Evolutionary conservation across 2,329 filamentous ascomycete species (phyloP).

Genomic region (Xylaria sp.): DNA sequence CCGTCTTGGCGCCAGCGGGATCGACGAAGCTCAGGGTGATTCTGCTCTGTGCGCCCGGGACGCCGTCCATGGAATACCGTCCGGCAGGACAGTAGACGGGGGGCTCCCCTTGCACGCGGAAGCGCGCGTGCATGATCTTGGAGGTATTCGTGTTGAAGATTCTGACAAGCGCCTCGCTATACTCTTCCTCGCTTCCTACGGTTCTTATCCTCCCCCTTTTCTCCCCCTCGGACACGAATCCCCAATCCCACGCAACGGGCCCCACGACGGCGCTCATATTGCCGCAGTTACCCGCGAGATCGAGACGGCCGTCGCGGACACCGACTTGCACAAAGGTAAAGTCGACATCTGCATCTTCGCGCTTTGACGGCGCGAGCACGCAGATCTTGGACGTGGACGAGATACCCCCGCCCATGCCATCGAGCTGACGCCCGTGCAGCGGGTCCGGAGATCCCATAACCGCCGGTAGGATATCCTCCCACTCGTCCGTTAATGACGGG

Average conservation of each 20-base stretch:
- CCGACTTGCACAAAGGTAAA: constrained; percentile 61
- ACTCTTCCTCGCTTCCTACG: constrained; percentile 1
- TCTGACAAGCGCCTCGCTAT: constrained; percentile 42
- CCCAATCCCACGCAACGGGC: constrained; percentile 67
- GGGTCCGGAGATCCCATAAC: constrained; percentile 59
- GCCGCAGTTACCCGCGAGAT: constrained; percentile 69
- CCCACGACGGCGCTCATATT: constrained; percentile 69
- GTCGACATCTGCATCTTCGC: constrained; percentile 46
- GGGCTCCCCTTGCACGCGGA: constrained; percentile 46
- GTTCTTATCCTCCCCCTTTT: not conserved
- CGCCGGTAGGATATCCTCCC: constrained; percentile 44
- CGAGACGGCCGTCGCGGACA: constrained; percentile 61
- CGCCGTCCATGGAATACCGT: constrained; percentile 54
- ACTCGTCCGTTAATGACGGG: constrained; percentile 50
- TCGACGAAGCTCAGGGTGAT: constrained; percentile 53
- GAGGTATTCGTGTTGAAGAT: constrained; percentile 50
- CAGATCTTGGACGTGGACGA: constrained; percentile 73
- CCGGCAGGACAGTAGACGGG: constrained; percentile 45
- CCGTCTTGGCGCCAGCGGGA: constrained; percentile 56
- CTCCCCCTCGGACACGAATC: constrained; percentile 50
- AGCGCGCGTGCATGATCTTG: constrained; percentile 52
- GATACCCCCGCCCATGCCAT: constrained; percentile 76
- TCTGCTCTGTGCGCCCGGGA: constrained; percentile 50
- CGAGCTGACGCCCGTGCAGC: constrained; percentile 71
- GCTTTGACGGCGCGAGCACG: constrained; percentile 65